Conservation (phyloP, 768 basidiomycete genomes). For the Naganishia friedmannii region DNA sequence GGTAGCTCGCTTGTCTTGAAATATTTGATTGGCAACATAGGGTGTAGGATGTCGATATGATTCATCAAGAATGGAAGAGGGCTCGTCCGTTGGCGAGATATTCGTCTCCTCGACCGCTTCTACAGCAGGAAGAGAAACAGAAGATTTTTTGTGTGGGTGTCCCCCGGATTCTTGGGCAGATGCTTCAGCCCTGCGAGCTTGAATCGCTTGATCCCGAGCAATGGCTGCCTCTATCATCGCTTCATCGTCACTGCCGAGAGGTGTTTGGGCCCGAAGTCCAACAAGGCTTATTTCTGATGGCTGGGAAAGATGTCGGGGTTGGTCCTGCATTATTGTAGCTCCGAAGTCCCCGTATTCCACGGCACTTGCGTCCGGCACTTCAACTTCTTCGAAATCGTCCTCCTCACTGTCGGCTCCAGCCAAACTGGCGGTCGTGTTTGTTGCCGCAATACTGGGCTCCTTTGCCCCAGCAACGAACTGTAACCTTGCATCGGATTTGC, state of each 20-base stretch:
- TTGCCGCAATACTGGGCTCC: conserved; percentile 15
- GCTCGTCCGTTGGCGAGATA: background rate
- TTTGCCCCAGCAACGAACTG: conserved; percentile 26
- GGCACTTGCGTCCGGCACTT: conserved; percentile 35
- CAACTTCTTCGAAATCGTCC: conserved; percentile 46
- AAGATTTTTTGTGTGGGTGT: background rate
- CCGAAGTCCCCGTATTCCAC: conserved; percentile 33
- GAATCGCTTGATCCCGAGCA: background rate
- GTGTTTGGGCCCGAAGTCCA: background rate
- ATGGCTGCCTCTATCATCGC: conserved; percentile 13
- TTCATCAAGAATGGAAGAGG: background rate
- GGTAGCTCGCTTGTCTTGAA: background rate
- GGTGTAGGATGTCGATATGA: background rate
- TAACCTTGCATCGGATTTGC: conserved; percentile 26
- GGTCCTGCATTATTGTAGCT: conserved; percentile 71
- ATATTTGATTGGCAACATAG: background rate
- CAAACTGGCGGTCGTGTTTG: conserved; percentile 12
- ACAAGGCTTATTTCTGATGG: background rate
- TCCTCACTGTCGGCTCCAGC: conserved; percentile 39
- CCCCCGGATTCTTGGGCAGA: background rate
- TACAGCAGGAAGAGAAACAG: background rate
- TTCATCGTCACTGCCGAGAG: background rate
- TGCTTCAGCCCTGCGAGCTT: too few relatives aligned
- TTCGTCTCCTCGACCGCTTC: background rate
- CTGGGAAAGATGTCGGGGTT: background rate